phyloP scores from a whole-genome alignment of 2,329 filamentous ascomycete genomes.

The Hymenoscyphus salicellus region DNA sequence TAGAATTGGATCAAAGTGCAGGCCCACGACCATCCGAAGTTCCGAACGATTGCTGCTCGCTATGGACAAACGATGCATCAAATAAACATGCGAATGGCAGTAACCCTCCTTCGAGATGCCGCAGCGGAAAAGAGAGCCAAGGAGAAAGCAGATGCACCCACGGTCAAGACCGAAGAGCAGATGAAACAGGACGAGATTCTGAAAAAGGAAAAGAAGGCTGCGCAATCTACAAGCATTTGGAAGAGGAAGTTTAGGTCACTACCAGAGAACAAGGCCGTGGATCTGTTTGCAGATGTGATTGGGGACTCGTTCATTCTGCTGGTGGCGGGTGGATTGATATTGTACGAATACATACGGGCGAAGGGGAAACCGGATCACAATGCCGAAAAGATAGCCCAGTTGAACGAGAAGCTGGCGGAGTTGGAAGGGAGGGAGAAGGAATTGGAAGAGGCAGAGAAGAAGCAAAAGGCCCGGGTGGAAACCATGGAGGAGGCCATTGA shows the following conservation, averaged over 20 bases:
- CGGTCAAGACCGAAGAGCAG: conserved; percentile 64
- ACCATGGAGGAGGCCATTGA: conserved; percentile 35
- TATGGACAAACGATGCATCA: conserved; percentile 65
- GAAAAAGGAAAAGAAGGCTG: conserved; percentile 37
- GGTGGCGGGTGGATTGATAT: conserved; percentile 55
- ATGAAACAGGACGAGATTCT: conserved; percentile 51
- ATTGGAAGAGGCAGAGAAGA: conserved; percentile 50
- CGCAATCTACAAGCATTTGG: conserved; percentile 52
- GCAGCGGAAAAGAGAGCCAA: conserved; percentile 57
- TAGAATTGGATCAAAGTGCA: conserved; percentile 65
- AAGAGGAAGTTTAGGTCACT: conserved; percentile 59
- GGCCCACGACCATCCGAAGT: conserved; percentile 61
- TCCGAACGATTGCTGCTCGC: conserved; percentile 57
- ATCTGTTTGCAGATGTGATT: conserved; percentile 63
- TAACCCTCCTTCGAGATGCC: conserved; percentile 56
- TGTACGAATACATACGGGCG: conserved; percentile 60
- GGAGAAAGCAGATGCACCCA: conserved; percentile 61
- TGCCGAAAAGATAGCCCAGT: conserved; percentile 49
- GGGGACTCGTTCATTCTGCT: conserved; percentile 62
- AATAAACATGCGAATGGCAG: conserved; percentile 63
- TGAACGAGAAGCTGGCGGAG: conserved; percentile 55
- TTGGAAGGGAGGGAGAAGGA: conserved; percentile 47
- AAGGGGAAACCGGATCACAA: conserved; percentile 60
- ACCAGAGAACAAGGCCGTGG: conserved; percentile 64
- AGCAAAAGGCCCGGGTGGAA: conserved; percentile 32